A percentile compares a stretch with the other conserved stretches of the same genome.
Conservation (phyloP, 805 yeast genomes). For the Schizosaccharomyces cryophilus region DNA sequence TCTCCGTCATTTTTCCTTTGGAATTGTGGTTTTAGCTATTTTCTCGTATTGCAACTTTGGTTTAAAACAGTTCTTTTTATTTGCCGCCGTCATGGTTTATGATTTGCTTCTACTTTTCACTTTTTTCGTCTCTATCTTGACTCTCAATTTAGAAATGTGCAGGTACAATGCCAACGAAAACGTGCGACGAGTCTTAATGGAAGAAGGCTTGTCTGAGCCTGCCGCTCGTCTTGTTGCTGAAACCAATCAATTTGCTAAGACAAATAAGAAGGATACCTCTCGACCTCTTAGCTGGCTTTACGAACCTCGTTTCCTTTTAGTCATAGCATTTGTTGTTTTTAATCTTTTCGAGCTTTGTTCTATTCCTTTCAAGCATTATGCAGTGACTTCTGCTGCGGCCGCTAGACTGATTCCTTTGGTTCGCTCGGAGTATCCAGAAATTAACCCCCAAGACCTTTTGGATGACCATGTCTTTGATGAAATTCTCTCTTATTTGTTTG, state of each 20-base stretch:
- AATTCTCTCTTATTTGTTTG: conserved; percentile 3
- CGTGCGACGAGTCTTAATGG: conserved; percentile 61
- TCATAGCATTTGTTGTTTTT: conserved; percentile 11
- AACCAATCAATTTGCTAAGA: neutral
- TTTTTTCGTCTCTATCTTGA: conserved; percentile 58
- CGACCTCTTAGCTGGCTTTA: too few relatives aligned
- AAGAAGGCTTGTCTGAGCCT: conserved; percentile 60
- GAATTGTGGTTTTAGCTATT: conserved; percentile 39
- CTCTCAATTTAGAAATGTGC: conserved; percentile 71
- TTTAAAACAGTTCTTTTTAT: conserved; percentile 53
- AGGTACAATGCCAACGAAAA: conserved; percentile 61
- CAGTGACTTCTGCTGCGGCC: conserved; percentile 4
- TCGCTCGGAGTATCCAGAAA: conserved; percentile 4
- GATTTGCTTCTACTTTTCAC: conserved; percentile 57
- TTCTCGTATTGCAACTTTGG: conserved; percentile 39
- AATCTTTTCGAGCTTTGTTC: conserved; percentile 18
- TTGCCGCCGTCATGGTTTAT: conserved; percentile 42
- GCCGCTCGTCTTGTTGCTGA: conserved; percentile 42
- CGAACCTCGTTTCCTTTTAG: too few relatives aligned
- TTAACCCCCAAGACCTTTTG: conserved; percentile 3
- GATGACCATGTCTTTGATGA: conserved; percentile 3
- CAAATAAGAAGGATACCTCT: neutral
- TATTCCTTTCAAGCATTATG: conserved; percentile 11
- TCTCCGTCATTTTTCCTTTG: conserved; percentile 52
- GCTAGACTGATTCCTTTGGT: conserved; percentile 6